These are phyloP conservation scores for Chrysopogon serrulatus DNA, from an alignment of 176 grass and related monocot species.

Conservation along the genomic window DNA sequence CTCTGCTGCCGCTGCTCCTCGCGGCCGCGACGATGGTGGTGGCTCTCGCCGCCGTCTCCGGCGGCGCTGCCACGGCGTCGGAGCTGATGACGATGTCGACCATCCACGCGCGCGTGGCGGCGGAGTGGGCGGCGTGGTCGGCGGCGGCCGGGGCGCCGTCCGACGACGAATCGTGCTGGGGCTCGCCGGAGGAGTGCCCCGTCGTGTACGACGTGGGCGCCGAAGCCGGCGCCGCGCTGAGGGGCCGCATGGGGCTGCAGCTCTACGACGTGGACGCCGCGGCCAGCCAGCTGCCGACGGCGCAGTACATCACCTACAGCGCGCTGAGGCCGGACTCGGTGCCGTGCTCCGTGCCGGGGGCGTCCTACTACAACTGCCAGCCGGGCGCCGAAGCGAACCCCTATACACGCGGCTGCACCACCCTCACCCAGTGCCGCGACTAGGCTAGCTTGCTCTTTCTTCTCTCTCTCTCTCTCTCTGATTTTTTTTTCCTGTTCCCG, in stretches of 20 bases:
- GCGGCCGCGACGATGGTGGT: neutral
- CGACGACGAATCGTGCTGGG: slow-evolving; percentile 17
- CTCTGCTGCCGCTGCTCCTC: slow-evolving; percentile 6
- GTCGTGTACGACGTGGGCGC: neutral
- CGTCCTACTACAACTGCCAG: slow-evolving; percentile 91
- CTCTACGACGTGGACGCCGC: neutral
- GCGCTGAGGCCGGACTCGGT: slow-evolving; percentile 30
- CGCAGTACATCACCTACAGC: slow-evolving; percentile 58
- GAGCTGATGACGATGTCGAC: neutral
- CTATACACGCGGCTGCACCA: slow-evolving; percentile 61
- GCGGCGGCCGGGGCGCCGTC: neutral
- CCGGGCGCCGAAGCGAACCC: slow-evolving; percentile 60
- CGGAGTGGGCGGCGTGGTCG: neutral
- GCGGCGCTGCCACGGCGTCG: neutral
- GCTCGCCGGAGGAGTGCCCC: slow-evolving; percentile 10
- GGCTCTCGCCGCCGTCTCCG: neutral
- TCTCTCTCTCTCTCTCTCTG: neutral
- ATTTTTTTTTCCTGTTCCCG: neutral
- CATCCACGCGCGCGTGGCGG: neutral
- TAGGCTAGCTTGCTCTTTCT: neutral
- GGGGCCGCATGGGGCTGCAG: neutral
- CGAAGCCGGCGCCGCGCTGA: neutral
- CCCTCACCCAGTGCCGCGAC: slow-evolving; percentile 59
- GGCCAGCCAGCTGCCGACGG: neutral
- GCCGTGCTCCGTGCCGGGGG: slow-evolving; percentile 58